These are phyloP conservation scores for Colletotrichum endophyticum DNA, from an alignment of 2,329 filamentous ascomycete species.

Conservation along the genomic window DNA sequence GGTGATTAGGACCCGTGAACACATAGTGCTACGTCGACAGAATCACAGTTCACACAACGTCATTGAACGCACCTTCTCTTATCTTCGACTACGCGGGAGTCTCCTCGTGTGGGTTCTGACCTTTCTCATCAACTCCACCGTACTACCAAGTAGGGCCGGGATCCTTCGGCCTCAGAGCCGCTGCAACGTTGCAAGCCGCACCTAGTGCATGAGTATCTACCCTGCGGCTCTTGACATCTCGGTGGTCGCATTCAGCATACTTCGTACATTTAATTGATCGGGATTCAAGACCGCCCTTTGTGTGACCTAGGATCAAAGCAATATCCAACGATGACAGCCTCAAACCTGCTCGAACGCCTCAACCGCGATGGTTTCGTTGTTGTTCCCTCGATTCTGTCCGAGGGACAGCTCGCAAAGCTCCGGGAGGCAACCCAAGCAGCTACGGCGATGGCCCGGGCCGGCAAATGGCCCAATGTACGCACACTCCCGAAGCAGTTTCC, in stretches of 20 bases:
- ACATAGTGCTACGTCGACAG: neutral
- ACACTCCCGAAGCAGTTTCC: constrained; percentile 91
- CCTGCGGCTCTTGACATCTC: neutral
- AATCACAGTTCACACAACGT: neutral
- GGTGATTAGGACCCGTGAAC: neutral
- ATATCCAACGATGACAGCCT: neutral
- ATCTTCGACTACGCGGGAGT: neutral
- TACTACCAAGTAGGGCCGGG: neutral
- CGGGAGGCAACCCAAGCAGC: constrained; percentile 62
- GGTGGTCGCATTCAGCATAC: neutral
- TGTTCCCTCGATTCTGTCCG: constrained; percentile 67
- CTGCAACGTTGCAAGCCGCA: constrained; percentile 10
- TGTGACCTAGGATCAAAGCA: neutral
- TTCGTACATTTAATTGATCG: neutral
- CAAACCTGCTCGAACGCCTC: constrained; percentile 56
- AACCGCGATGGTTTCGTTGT: constrained; percentile 77
- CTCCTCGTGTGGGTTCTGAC: neutral
- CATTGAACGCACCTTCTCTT: neutral
- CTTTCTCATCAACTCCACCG: neutral
- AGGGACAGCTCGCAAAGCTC: constrained; percentile 60
- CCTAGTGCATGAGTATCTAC: neutral
- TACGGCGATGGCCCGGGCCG: constrained; percentile 68
- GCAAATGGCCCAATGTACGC: constrained; percentile 80
- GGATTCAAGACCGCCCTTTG: neutral
- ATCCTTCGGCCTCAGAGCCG: neutral